Evolutionary conservation across 2,329 filamentous ascomycete genomes (phyloP), one percentile per base, ranked within the genome.

Genomic region (Exophiala sp.): DNA sequence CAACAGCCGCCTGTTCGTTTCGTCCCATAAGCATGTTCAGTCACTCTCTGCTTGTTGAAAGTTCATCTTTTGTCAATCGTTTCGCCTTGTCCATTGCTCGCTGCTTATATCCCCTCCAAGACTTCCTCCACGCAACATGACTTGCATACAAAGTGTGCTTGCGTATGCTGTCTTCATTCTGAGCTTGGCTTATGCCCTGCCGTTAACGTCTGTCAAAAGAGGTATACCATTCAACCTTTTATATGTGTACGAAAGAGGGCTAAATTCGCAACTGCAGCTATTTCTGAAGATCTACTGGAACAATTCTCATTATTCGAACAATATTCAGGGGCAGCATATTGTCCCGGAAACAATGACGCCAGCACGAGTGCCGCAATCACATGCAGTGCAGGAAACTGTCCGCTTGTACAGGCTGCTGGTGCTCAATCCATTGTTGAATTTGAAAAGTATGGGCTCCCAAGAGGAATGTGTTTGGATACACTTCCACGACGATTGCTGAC

Each of bases 311-410:
- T 79, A 58, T 78, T 75, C 63, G 72, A 75, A 38, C 73, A 81
- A 54, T 82, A 78, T 63, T 71, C 78, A 2, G 78, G 77, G 2
- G 78, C 79, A 3, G 70, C 78, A 16, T 81, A 81, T 65, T 81
- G 79, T 63, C 61, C 70, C 2, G 65, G 59, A 36, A 81, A 81
- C 65, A 72, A 77, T 65, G 66, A 77, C 51, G 71, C 71, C 24
- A 62, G 34, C n/a, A 55, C 73, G 2, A 70, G 69, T 39, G 71
- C 71, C 8, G 72, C 72, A 47, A 46, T 80, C 40, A 68, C 68
- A 7, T 82, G 79, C 58, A 58, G 66, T 0, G 63, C 69, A 7
- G 73, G 70, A 1, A 78, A 76, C 57, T 82, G 79, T 59, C 72
- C 75, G 1, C 61, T 66, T 0, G 76, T 82, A 2, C 68, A 81